Base-by-base conservation (phyloP, 2,329 filamentous ascomycete genomes). In the Cryphonectria carpinicola region DNA sequence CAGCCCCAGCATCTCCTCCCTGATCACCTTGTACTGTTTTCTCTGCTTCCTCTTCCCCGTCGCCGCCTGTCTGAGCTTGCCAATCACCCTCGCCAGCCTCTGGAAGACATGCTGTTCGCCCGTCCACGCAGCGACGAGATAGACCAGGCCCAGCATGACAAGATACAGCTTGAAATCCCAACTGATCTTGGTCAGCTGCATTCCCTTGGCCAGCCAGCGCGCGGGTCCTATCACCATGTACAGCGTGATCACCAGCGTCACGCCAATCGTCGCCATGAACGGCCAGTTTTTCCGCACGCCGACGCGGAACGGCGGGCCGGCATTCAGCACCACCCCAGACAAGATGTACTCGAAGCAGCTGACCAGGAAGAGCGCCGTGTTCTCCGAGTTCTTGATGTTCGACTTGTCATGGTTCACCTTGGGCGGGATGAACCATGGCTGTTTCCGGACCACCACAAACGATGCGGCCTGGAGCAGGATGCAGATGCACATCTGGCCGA, bases 261-360 rank as follows among this genome's bases (percentile, higher is more conserved):
- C 78, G 13, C 89, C 79, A 71, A 98, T 92, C 0, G 94, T 96
- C 8, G 88, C 83, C 49, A 97, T 89, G 77, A 98, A 98, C 0
- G 95, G 96, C 78, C 93, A 88, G 78, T 99, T 99, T 71, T 92
- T 87, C 25, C 84, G 84, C 84, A 94, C 93, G 22, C 89, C 88
- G 76, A 96, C 92, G 68, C 96, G 87, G 82, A 97, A 99, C 0
- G 96, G 96, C 46, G 89, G 90, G 1, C 96, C 97, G n/a, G 96
- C 93, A 76, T 92, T 97, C 41, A 99, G 86, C 1, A 98, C 92
- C 54, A 98, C 87, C 4, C 93, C 96, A 0, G 94, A 93, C 32
- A 98, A 86, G 52, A 97, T 97, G 80, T 99, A 99, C 79, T 98
- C 95, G 77, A 95, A 98, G 79, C 94, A 98, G 1, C 93, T 97